Evolutionary conservation across 2,329 filamentous ascomycete species (phyloP).

Genomic region (Hypoxylon sp.): DNA sequence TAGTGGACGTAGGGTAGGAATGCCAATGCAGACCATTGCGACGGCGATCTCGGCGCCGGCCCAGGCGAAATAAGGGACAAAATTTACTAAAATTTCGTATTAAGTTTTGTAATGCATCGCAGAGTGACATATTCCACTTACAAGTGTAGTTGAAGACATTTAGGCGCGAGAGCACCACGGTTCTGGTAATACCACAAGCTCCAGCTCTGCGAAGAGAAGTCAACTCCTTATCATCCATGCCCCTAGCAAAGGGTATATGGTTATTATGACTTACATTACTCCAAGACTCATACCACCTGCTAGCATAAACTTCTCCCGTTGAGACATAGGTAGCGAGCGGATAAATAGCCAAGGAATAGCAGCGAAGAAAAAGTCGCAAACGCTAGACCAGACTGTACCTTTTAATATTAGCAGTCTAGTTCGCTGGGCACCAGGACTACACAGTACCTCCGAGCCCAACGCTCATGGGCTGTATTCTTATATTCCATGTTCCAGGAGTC

Average conservation of each 20-base stretch:
- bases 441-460: conserved; percentile 56
- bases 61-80: conserved; percentile 53
- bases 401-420: conserved; percentile 35
- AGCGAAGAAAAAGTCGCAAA: conserved; percentile 51
- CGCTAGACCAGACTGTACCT: conserved; percentile 56
- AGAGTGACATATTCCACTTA: conserved; percentile 29
- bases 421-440: background rate
- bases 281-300: conserved; percentile 52
- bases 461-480: conserved; percentile 57
- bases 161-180: conserved; percentile 48
- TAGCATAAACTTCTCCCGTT: conserved; percentile 51
- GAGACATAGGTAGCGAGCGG: conserved; percentile 48
- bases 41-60: conserved; percentile 52
- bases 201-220: conserved; percentile 50
- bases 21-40: conserved; percentile 51
- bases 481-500: conserved; percentile 56
- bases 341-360: conserved; percentile 53
- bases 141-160: conserved; percentile 52
- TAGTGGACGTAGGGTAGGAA: conserved; percentile 50
- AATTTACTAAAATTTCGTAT: conserved; percentile 46
- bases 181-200: conserved; percentile 55
- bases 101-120: background rate
- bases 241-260: background rate
- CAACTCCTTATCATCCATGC: conserved; percentile 3
- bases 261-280: conserved; percentile 48